phyloP scores from a whole-genome alignment of 139 green algal genomes.

The Chlamydomonas sp. region DNA sequence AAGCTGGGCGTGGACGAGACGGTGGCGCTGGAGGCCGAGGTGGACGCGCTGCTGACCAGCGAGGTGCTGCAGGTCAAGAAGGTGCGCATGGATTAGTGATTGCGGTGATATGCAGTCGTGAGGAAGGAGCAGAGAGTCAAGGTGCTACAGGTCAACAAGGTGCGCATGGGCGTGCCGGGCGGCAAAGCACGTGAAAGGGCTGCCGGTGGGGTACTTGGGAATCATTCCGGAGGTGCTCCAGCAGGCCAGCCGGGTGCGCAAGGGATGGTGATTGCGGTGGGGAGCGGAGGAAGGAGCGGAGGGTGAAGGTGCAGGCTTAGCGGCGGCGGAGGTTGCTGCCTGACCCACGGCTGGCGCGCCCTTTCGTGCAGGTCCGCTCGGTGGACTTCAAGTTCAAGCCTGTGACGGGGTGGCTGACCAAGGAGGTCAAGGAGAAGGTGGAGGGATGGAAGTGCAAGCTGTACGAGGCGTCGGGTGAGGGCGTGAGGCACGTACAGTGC shows the following conservation, averaged over 20 bases:
- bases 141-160: slow-evolving; percentile 37
- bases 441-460: slow-evolving; percentile 54
- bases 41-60: slow-evolving; percentile 6
- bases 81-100: background rate
- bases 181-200: no score
- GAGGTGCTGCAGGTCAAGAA: slow-evolving; percentile 39
- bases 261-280: background rate
- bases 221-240: no score
- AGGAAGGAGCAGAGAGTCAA: background rate
- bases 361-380: slow-evolving; percentile 12
- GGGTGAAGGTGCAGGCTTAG: background rate
- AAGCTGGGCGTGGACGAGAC: slow-evolving; percentile 9
- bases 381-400: slow-evolving; percentile 38
- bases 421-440: slow-evolving; percentile 41
- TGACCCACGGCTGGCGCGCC: no score
- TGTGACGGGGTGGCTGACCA: slow-evolving; percentile 41
- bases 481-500: background rate
- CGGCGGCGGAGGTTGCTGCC: no score
- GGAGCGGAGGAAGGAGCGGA: background rate
- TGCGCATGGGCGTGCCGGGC: background rate
- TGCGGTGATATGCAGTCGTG: background rate
- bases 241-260: no score
- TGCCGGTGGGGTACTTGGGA: no score
- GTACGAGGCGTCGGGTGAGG: slow-evolving; percentile 72
- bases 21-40: background rate